Evolutionary conservation across 129 eudicot species (phyloP).

Genomic region (Solidago caesia): DNA sequence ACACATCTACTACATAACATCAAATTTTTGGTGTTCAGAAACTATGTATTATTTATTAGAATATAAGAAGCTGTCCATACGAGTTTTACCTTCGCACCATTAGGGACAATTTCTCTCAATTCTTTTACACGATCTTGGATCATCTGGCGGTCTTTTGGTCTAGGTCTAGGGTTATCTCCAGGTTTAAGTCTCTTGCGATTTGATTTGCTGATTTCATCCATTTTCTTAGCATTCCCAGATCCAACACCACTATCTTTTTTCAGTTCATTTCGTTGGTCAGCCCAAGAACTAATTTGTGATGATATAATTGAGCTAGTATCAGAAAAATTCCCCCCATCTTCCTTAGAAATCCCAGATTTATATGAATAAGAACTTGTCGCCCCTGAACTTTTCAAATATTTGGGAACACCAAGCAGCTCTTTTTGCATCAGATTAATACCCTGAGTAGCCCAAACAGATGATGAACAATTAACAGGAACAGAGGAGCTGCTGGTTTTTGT

Average conservation of each 20-base stretch:
- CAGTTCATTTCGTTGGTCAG: constrained; percentile 39
- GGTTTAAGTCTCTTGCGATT: constrained; percentile 83
- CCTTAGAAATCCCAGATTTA: constrained; percentile 50
- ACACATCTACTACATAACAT: background rate
- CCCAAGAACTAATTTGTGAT: constrained; percentile 69
- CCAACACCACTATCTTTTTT: constrained; percentile 44
- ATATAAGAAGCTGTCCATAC: background rate
- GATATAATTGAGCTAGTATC: constrained; percentile 53
- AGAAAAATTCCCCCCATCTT: constrained; percentile 41
- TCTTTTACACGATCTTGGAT: constrained; percentile 98
- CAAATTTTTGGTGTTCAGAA: background rate
- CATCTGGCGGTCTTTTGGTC: constrained; percentile 99
- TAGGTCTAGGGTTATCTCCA: constrained; percentile 89
- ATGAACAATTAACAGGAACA: constrained; percentile 40
- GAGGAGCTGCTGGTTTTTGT: constrained; percentile 48
- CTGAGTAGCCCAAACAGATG: constrained; percentile 32
- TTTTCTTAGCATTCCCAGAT: constrained; percentile 51
- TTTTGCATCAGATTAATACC: constrained; percentile 39
- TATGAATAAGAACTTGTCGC: constrained; percentile 39
- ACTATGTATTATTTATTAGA: background rate
- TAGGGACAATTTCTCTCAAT: constrained; percentile 81
- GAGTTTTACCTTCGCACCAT: constrained; percentile 68
- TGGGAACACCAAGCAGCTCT: constrained; percentile 44
- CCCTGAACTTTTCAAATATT: constrained; percentile 42
- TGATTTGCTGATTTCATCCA: constrained; percentile 59